These are phyloP conservation scores for Podaxis pistillaris DNA, from an alignment of 768 basidiomycete species.

Conservation along the genomic window DNA sequence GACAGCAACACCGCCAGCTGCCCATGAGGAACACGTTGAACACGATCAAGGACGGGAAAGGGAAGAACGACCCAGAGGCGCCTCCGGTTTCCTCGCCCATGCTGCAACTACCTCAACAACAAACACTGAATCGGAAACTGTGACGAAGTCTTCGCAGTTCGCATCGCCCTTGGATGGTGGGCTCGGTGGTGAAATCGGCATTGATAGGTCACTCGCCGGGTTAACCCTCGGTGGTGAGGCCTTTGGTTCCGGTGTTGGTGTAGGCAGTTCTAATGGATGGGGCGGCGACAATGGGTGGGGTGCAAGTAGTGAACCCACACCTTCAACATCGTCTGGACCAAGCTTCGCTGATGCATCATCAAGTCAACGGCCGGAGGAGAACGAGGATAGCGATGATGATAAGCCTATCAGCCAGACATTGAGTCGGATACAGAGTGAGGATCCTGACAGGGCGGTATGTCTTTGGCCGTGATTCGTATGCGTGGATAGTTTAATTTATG, in stretches of 20 bases:
- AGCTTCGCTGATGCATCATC: not conserved
- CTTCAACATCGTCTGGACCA: constrained; percentile 7
- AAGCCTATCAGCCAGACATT: constrained; percentile 59
- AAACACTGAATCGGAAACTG: not conserved
- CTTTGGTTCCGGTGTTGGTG: constrained; percentile 2
- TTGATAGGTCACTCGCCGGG: constrained; percentile 36
- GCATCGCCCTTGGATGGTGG: constrained; percentile 36
- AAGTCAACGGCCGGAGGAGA: constrained; percentile 23
- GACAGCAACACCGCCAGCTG: not conserved
- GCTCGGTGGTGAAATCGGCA: constrained; percentile 15
- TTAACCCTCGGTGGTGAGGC: constrained; percentile 30
- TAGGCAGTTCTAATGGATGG: constrained; percentile 4
- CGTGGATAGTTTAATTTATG: not conserved
- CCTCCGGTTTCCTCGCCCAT: constrained; percentile 7
- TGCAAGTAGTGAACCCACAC: constrained; percentile 16
- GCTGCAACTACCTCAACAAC: not conserved
- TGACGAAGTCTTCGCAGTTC: constrained; percentile 22
- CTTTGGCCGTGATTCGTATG: not conserved
- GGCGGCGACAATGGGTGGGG: constrained; percentile 17
- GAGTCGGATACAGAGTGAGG: constrained; percentile 27
- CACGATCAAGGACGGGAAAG: not conserved
- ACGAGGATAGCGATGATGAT: constrained; percentile 69
- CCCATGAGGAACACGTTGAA: not conserved
- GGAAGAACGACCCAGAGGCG: not conserved
- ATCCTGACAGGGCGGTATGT: constrained; percentile 28